Evolutionary conservation across 495 filamentous ascomycete genomes (phyloP), one percentile per base, ranked within the genome.

Genomic region (Rusavskia elegans): DNA sequence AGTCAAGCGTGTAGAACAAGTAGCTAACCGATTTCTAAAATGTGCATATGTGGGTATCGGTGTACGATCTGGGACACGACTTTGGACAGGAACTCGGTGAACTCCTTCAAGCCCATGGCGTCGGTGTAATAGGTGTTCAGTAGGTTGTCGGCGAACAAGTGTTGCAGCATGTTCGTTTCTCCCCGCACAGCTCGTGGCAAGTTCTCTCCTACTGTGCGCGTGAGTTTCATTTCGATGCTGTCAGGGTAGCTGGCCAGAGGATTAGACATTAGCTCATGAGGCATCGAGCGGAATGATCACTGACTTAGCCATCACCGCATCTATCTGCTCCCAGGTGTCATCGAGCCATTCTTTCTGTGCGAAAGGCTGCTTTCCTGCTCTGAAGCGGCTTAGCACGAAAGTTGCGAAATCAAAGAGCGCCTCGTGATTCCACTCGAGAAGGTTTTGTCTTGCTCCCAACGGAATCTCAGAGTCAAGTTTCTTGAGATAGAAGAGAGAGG

Each of bases 161-260:
- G 63, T 44, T 72, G 68, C 37, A 72, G 60, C 6, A 70, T 66
- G 8, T 56, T 63, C 14, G 63, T 61, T 38, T 71, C 59, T 1
- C 63, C 65, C n/a, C 21, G n/a, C 2, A 76, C 52, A 21, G 67
- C 64, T 14, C 48, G 53, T 5, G 62, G 55, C 5, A 74, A 51
- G 48, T 70, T 63, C 42, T 71, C 61, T 5, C 65, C 68, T 27
- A 70, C 61, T 0, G 56, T 52, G 1, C 45, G 48, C 17, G 66
- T 53, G 27, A 58, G 45, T 25, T 60, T 52, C 21, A 67, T 16
- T 9, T 67, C 67, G 39, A 63, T 54, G 10, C n/a, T 46, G 14
- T 56, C 51, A 3, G 38, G 7, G 36, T 58, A 55, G 20, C 46
- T 59, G 27, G n/a, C 40, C 10, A 21, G 17, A 29, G 23, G 37